Conservation (phyloP, 139 green algal genomes). For the Tetradesmus obliquus region DNA sequence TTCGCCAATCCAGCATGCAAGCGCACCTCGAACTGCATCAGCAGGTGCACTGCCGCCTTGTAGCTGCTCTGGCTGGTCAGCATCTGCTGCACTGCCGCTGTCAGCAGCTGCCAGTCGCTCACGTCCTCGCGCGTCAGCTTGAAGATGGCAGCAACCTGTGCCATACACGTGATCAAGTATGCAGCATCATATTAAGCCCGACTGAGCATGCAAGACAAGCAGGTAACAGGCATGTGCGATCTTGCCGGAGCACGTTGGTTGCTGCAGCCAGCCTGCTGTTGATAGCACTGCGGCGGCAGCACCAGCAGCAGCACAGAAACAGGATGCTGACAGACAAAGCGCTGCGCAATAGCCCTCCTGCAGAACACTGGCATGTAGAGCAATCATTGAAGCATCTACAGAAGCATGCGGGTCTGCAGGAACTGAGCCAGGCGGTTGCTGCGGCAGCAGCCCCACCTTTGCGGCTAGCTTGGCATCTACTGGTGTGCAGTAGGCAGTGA, state of each 20-base stretch:
- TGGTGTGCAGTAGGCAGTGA: neutral
- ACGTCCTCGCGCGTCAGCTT: slow-evolving; percentile 39
- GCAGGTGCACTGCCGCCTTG: slow-evolving; percentile 55
- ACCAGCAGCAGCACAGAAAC: neutral
- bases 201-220: neutral
- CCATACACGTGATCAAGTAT: neutral
- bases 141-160: slow-evolving; percentile 35
- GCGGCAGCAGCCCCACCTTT: neutral
- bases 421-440: no score
- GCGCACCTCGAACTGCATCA: slow-evolving; percentile 60
- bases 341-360: neutral
- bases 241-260: neutral
- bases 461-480: slow-evolving; percentile 43
- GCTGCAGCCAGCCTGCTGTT: neutral
- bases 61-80: slow-evolving; percentile 37
- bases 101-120: slow-evolving; percentile 6
- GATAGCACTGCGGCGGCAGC: neutral
- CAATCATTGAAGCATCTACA: neutral
- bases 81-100: slow-evolving; percentile 35
- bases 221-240: neutral
- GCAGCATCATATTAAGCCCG: neutral
- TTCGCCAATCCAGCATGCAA: no score
- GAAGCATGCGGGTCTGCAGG: no score
- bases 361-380: neutral
- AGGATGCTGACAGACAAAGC: neutral